Conservation (phyloP, 257 asterid genomes). For the Rehmannia glutinosa region DNA sequence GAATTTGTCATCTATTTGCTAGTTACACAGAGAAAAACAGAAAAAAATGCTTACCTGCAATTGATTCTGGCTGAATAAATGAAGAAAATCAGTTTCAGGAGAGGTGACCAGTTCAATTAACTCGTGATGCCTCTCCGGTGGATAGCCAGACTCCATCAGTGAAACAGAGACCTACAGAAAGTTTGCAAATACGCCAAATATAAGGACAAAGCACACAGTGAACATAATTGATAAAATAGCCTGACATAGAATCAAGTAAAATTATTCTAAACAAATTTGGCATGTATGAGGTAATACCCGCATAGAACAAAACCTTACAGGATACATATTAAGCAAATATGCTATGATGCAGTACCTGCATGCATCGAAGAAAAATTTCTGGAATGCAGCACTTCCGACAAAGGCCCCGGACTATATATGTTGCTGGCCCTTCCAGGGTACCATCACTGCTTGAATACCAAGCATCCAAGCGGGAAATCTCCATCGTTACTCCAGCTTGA, state of each 20-base stretch:
- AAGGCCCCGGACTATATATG: slow-evolving; percentile 82
- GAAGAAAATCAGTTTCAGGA: slow-evolving; percentile 70
- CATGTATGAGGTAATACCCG: background rate
- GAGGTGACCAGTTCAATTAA: slow-evolving; percentile 69
- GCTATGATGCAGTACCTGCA: slow-evolving; percentile 60
- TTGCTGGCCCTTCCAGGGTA: slow-evolving; percentile 74
- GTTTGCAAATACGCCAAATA: slow-evolving; percentile 1
- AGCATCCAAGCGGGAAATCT: slow-evolving; percentile 87
- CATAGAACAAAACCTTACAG: too few relatives aligned
- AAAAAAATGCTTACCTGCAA: slow-evolving; percentile 58
- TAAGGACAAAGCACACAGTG: background rate
- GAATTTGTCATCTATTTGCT: too few relatives aligned
- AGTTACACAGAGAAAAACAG: background rate
- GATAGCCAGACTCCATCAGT: slow-evolving; percentile 62
- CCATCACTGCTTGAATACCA: slow-evolving; percentile 88
- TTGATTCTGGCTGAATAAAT: slow-evolving; percentile 89
- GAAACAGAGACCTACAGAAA: slow-evolving; percentile 71
- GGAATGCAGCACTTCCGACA: slow-evolving; percentile 98
- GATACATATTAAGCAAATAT: background rate
- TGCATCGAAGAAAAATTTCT: slow-evolving; percentile 83
- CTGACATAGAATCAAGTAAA: background rate
- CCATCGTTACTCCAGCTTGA: slow-evolving; percentile 90
- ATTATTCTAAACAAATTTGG: background rate
- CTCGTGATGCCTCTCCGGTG: slow-evolving; percentile 62
- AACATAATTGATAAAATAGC: background rate